phyloP scores from a whole-genome alignment of 2,329 filamentous ascomycete genomes.

The Fusarium sp. region DNA sequence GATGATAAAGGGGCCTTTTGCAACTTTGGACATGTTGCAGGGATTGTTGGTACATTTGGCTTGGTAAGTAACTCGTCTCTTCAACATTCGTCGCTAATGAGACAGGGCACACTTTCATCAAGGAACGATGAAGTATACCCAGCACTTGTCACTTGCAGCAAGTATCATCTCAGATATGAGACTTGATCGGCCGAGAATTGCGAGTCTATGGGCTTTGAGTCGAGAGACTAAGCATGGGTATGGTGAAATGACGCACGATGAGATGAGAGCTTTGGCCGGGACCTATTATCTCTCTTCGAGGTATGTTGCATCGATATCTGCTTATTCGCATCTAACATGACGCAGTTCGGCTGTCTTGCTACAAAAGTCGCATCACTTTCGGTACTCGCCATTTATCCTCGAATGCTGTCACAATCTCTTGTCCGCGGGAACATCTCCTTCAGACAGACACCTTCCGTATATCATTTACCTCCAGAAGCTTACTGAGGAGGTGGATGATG shows the following conservation, averaged over 20 bases:
- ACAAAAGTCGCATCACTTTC: slow-evolving; percentile 49
- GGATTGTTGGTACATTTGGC: slow-evolving; percentile 49
- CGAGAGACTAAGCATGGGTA: slow-evolving; percentile 30
- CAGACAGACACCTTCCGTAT: slow-evolving; percentile 48
- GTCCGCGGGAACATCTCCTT: slow-evolving; percentile 15
- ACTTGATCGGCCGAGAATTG: slow-evolving; percentile 47
- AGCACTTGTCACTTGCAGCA: slow-evolving; percentile 49
- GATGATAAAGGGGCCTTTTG: slow-evolving; percentile 44
- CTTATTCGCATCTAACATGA: neutral
- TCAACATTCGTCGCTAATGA: slow-evolving; percentile 13
- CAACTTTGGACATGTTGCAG: slow-evolving; percentile 49
- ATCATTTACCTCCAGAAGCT: slow-evolving; percentile 50
- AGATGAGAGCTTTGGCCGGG: slow-evolving; percentile 49
- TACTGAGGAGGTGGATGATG: slow-evolving; percentile 49
- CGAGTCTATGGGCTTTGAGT: slow-evolving; percentile 48
- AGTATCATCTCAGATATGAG: slow-evolving; percentile 51
- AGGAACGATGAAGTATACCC: slow-evolving; percentile 45
- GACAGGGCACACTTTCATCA: slow-evolving; percentile 51
- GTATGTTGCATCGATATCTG: slow-evolving; percentile 12
- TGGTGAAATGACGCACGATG: slow-evolving; percentile 43
- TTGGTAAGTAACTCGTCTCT: slow-evolving; percentile 40
- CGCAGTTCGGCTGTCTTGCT: slow-evolving; percentile 43
- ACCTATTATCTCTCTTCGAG: slow-evolving; percentile 51
- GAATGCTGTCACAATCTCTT: slow-evolving; percentile 44
- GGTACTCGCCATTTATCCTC: slow-evolving; percentile 46